Evolutionary conservation across 2,329 filamentous ascomycete species (phyloP).

Genomic region (Trichothecium roseum): DNA sequence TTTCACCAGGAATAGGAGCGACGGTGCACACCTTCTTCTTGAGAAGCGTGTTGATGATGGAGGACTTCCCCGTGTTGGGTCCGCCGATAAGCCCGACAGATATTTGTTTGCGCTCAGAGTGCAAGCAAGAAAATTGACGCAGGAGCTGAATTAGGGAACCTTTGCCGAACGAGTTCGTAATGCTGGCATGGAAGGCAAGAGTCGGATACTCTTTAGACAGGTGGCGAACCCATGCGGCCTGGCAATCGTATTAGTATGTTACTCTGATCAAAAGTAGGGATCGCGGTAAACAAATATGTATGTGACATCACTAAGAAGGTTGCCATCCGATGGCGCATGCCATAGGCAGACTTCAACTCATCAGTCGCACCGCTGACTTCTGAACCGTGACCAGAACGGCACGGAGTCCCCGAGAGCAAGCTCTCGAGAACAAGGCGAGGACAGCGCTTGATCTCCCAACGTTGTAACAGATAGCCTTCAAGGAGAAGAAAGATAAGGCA

Average conservation of each 20-base stretch:
- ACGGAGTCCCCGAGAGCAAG: conserved; percentile 47
- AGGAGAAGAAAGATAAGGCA: conserved; percentile 52
- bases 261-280: conserved; percentile 10
- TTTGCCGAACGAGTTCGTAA: conserved; percentile 95
- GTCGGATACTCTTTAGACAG: conserved; percentile 90
- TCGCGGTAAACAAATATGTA: conserved; percentile 33
- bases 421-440: conserved; percentile 22
- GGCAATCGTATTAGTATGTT: conserved; percentile 12
- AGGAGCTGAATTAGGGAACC: conserved; percentile 86
- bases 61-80: conserved; percentile 92
- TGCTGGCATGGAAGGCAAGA: conserved; percentile 85
- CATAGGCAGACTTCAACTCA: conserved; percentile 90
- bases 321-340: conserved; percentile 50
- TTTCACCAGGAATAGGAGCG: conserved; percentile 91
- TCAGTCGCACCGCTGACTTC: conserved; percentile 73
- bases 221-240: conserved; percentile 88
- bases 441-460: conserved; percentile 80
- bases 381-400: conserved; percentile 84
- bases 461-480: conserved; percentile 97
- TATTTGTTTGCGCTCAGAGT: conserved; percentile 87
- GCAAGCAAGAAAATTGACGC: conserved; percentile 83
- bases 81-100: conserved; percentile 71
- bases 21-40: conserved; percentile 93
- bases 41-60: conserved; percentile 90
- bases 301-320: conserved; percentile 99